A percentile compares a stretch with the other conserved stretches of the same genome.
phyloP scores from a whole-genome alignment of 495 filamentous ascomycete genomes.

The Sporormia fimetaria region DNA sequence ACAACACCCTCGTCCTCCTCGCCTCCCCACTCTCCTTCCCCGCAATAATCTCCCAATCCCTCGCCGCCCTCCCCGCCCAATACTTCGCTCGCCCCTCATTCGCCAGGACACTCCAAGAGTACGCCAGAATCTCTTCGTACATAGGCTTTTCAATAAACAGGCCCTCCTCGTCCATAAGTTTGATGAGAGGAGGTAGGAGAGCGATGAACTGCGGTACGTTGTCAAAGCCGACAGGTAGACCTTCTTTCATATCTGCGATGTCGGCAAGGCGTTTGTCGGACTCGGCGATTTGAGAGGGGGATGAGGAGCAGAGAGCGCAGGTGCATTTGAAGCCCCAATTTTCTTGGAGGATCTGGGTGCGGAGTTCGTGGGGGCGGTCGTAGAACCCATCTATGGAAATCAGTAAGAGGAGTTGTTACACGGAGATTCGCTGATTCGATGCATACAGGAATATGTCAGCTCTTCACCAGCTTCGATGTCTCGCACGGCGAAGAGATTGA shows the following conservation, averaged over 20 bases:
- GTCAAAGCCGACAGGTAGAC: constrained; percentile 1
- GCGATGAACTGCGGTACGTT: constrained; percentile 4
- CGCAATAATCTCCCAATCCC: constrained; percentile 16
- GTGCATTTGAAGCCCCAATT: constrained; percentile 20
- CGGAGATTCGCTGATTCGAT: background rate
- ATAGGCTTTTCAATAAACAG: constrained; percentile 6
- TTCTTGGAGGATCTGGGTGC: constrained; percentile 3
- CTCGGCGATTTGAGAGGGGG: background rate
- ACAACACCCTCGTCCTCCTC: constrained; percentile 13
- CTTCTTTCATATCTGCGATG: constrained; percentile 6
- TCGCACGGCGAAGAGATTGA: constrained; percentile 14
- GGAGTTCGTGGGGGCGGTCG: background rate
- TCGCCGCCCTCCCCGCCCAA: constrained; percentile 9
- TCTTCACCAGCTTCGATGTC: constrained; percentile 12
- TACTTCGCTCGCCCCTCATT: constrained; percentile 9
- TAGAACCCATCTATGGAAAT: constrained; percentile 11
- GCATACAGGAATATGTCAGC: constrained; percentile 12
- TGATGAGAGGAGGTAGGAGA: constrained; percentile 5
- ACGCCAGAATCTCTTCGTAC: constrained; percentile 21
- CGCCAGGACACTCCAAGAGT: constrained; percentile 10
- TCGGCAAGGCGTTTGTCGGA: constrained; percentile 12
- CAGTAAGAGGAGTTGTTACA: background rate
- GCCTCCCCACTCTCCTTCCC: constrained; percentile 19
- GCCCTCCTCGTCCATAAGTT: constrained; percentile 9
- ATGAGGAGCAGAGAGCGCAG: constrained; percentile 15